Evolutionary conservation across 2,329 filamentous ascomycete genomes (phyloP).

Genomic region (Lasiodiplodia sp.): DNA sequence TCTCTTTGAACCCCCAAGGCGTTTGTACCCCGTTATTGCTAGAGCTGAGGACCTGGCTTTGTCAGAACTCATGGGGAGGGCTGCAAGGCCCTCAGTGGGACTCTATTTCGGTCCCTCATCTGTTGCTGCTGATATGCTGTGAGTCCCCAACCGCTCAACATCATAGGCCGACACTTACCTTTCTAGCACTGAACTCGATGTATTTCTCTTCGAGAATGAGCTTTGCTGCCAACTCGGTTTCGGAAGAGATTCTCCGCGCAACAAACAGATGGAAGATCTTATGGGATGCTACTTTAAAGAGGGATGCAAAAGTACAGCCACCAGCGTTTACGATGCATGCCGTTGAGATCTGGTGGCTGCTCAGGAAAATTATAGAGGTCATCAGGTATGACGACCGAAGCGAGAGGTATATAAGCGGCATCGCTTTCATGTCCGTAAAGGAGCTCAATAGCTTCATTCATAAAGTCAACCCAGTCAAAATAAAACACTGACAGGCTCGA

Average conservation of each 20-base stretch:
- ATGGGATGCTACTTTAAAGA: background rate
- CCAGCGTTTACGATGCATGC: background rate
- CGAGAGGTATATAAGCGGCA: background rate
- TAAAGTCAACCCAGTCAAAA: background rate
- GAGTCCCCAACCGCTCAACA: background rate
- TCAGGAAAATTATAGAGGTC: background rate
- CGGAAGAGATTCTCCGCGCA: background rate
- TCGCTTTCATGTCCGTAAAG: background rate
- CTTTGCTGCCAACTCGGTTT: background rate
- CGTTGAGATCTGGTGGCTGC: background rate
- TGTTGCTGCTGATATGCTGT: background rate
- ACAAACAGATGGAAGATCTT: background rate
- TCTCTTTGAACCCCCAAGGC: background rate
- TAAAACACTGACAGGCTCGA: too few species aligned
- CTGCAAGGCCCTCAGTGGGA: background rate
- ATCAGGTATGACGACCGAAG: background rate
- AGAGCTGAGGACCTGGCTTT: background rate
- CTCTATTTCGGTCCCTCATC: background rate
- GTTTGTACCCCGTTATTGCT: background rate
- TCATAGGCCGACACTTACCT: background rate
- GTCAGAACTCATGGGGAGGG: background rate
- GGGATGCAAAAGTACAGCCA: background rate
- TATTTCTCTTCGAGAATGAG: background rate
- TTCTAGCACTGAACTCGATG: background rate
- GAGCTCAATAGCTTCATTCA: background rate